Evolutionary conservation across 1,284 basidiomycete species (phyloP).

Genomic region (Sutorius eximius): DNA sequence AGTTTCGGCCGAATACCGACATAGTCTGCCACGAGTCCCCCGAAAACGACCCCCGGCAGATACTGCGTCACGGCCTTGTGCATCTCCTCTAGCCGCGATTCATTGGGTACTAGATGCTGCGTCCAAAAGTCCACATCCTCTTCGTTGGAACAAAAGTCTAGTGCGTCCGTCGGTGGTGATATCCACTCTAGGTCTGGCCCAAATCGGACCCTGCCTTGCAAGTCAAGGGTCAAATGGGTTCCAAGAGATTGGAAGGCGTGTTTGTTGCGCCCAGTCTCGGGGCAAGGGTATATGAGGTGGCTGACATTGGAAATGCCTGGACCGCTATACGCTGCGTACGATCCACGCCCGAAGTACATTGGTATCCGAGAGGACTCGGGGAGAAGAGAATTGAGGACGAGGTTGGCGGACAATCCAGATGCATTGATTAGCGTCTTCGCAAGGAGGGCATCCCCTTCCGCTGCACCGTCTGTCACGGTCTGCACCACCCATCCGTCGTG

Average conservation of each 20-base stretch:
- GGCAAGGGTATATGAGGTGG: slow-evolving; percentile 89
- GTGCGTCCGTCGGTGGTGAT: slow-evolving; percentile 45
- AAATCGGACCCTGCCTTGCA: slow-evolving; percentile 87
- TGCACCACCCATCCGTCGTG: slow-evolving; percentile 74
- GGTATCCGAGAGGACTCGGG: slow-evolving; percentile 55
- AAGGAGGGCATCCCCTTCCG: slow-evolving; percentile 72
- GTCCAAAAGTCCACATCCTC: slow-evolving; percentile 75
- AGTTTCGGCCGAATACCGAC: slow-evolving; percentile 92
- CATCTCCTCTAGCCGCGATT: slow-evolving; percentile 65
- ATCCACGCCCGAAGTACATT: slow-evolving; percentile 79
- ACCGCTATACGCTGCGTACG: slow-evolving; percentile 86
- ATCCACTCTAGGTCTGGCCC: slow-evolving; percentile 95
- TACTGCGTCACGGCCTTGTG: slow-evolving; percentile 68
- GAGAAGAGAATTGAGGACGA: slow-evolving; percentile 72
- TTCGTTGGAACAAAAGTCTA: slow-evolving; percentile 37
- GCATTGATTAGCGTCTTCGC: slow-evolving; percentile 86
- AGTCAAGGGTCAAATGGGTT: slow-evolving; percentile 88
- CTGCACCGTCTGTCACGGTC: slow-evolving; percentile 48
- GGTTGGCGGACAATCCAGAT: slow-evolving; percentile 76
- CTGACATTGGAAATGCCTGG: slow-evolving; percentile 66
- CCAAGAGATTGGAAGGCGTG: slow-evolving; percentile 80
- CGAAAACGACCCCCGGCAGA: slow-evolving; percentile 66
- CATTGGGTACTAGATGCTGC: slow-evolving; percentile 64
- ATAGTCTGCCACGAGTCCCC: slow-evolving; percentile 83
- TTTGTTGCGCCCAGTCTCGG: slow-evolving; percentile 54